Conservation (phyloP, 75 land plant species). For the Pinus tabuliformis region DNA sequence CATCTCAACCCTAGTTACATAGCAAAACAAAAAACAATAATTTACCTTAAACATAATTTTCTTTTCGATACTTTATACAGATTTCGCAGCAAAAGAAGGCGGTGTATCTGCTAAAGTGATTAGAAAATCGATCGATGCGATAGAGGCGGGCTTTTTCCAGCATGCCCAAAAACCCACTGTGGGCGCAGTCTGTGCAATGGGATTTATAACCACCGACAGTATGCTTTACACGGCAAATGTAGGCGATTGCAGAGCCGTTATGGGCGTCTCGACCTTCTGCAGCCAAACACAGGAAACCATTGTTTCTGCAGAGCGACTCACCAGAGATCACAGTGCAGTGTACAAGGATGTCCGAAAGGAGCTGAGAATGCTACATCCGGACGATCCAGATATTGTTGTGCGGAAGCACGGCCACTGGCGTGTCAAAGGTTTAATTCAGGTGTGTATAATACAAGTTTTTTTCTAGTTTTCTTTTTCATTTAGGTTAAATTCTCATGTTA, state of each 20-base stretch:
- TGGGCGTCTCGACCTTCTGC: slow-evolving; percentile 16
- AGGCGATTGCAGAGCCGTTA: slow-evolving; percentile 84
- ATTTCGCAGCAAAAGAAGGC: slow-evolving; percentile 14
- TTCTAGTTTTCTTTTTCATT: neutral
- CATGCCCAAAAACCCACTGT: slow-evolving; percentile 36
- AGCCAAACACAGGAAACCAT: neutral
- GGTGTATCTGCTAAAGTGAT: slow-evolving; percentile 27
- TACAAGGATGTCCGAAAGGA: slow-evolving; percentile 73
- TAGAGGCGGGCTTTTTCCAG: slow-evolving; percentile 20
- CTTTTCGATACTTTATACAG: neutral
- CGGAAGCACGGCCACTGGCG: slow-evolving; percentile 88
- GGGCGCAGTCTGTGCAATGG: slow-evolving; percentile 35
- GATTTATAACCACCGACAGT: slow-evolving; percentile 12
- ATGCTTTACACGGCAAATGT: slow-evolving; percentile 44
- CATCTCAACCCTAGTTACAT: too few species aligned
- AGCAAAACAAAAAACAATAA: too few species aligned
- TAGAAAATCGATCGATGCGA: slow-evolving; percentile 21
- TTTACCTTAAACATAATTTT: too few species aligned
- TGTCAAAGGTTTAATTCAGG: slow-evolving; percentile 92
- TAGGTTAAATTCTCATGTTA: too few species aligned
- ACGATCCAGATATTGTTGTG: slow-evolving; percentile 85
- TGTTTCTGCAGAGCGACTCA: slow-evolving; percentile 56
- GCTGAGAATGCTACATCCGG: slow-evolving; percentile 66
- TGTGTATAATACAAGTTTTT: slow-evolving; percentile 2
- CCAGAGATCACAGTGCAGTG: slow-evolving; percentile 81